phyloP scores from a whole-genome alignment of 345 rosid genomes.

The Noccaea caerulescens region DNA sequence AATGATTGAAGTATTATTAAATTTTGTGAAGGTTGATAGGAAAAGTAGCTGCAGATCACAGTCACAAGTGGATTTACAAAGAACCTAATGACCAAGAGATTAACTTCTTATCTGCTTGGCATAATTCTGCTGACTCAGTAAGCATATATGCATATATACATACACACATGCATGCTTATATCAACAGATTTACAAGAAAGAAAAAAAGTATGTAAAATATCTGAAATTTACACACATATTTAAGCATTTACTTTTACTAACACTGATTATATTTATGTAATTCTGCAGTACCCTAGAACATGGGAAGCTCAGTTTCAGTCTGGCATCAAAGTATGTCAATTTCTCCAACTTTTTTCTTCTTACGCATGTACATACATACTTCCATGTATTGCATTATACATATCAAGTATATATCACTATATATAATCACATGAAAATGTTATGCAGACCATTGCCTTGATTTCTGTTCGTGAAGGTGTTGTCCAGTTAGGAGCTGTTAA shows the following conservation, averaged over 20 bases:
- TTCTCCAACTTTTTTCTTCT: constrained; percentile 2
- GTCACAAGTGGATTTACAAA: constrained; percentile 96
- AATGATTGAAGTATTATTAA: constrained; percentile 37
- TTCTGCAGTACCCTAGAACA: constrained; percentile 84
- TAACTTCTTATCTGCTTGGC: constrained; percentile 95
- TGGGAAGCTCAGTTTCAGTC: constrained; percentile 99
- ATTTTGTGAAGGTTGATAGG: constrained; percentile 76
- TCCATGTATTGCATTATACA: background rate
- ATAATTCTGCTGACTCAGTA: constrained; percentile 93
- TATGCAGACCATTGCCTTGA: constrained; percentile 90
- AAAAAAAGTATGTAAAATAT: background rate
- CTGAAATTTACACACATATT: background rate
- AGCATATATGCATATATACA: constrained; percentile 33
- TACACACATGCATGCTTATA: constrained; percentile 14
- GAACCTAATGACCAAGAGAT: constrained; percentile 93
- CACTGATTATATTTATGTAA: constrained; percentile 14
- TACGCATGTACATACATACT: background rate
- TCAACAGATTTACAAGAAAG: background rate
- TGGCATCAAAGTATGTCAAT: constrained; percentile 73
- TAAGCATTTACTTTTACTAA: background rate
- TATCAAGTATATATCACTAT: constrained; percentile 1
- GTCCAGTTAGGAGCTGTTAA: constrained; percentile 89
- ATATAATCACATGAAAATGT: constrained; percentile 23
- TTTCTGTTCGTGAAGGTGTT: constrained; percentile 97
- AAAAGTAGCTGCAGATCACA: constrained; percentile 92